Conservation (phyloP, 1,284 basidiomycete species). For the Apiotrichum porosum region DNA sequence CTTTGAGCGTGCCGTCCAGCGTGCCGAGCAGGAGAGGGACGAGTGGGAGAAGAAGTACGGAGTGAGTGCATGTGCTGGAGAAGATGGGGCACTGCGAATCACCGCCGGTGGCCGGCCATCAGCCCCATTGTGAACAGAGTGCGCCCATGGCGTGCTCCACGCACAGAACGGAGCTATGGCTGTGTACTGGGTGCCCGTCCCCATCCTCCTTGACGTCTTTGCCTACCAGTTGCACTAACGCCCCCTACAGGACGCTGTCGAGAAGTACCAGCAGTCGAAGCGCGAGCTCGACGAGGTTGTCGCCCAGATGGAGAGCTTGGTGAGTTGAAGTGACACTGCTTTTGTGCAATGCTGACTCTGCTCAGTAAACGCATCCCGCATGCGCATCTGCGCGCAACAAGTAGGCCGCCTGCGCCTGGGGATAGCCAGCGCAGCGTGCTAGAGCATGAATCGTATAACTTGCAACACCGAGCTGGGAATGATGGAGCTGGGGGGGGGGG, state of each 20-base stretch:
- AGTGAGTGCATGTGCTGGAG: neutral
- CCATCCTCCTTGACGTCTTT: too few relatives aligned
- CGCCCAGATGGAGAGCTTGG: conserved; percentile 69
- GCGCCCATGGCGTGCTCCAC: too few relatives aligned
- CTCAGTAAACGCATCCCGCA: neutral
- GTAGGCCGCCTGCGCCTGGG: neutral
- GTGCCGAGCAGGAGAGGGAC: conserved; percentile 87
- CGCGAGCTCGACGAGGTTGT: conserved; percentile 84
- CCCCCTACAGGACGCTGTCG: conserved; percentile 60
- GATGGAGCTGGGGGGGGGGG: too few relatives aligned
- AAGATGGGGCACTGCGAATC: neutral
- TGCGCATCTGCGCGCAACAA: neutral
- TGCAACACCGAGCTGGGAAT: too few relatives aligned
- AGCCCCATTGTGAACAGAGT: too few relatives aligned
- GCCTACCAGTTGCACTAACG: conserved; percentile 9
- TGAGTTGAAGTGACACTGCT: conserved; percentile 23
- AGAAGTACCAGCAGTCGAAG: conserved; percentile 73
- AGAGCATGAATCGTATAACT: neutral
- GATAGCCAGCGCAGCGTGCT: neutral
- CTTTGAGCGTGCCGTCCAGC: conserved; percentile 87
- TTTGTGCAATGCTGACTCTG: neutral
- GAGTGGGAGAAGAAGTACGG: conserved; percentile 84
- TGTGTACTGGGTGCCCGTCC: neutral
- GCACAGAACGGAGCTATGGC: too few relatives aligned
- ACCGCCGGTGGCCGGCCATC: too few relatives aligned